Conservation (phyloP, 2,329 filamentous ascomycete species). For the Fusarium sp. region DNA sequence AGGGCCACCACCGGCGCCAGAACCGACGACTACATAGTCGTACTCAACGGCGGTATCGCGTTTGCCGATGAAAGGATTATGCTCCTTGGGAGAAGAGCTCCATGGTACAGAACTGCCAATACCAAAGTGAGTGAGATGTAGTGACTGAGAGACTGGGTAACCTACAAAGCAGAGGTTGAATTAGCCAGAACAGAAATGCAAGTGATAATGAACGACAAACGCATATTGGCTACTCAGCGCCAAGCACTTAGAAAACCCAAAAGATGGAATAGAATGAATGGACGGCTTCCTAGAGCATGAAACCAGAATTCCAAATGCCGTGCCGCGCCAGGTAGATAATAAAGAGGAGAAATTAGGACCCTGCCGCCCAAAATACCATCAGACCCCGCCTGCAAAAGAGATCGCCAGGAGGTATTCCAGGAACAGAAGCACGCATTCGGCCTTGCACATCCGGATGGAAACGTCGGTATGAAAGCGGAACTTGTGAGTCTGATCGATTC, state of each 20-base stretch:
- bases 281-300: neutral
- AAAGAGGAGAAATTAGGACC: neutral
- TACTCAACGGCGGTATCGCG: constrained; percentile 46
- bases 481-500: neutral
- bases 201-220: constrained; percentile 13
- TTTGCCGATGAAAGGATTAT: constrained; percentile 20
- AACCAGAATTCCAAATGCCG: neutral
- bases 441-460: neutral
- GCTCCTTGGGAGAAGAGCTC: neutral
- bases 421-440: neutral
- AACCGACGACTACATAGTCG: constrained; percentile 69
- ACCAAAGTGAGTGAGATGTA: neutral
- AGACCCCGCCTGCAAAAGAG: neutral
- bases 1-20: constrained; percentile 64
- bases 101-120: neutral
- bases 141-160: neutral
- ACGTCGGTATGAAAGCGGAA: neutral
- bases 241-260: neutral
- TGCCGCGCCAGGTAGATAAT: neutral
- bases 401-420: neutral
- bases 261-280: neutral
- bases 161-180: constrained; percentile 14
- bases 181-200: constrained; percentile 20
- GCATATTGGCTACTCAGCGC: constrained; percentile 17
- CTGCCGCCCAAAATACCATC: neutral